Base-by-base conservation (phyloP, 306 rosid genomes). In the Malus domestica region DNA sequence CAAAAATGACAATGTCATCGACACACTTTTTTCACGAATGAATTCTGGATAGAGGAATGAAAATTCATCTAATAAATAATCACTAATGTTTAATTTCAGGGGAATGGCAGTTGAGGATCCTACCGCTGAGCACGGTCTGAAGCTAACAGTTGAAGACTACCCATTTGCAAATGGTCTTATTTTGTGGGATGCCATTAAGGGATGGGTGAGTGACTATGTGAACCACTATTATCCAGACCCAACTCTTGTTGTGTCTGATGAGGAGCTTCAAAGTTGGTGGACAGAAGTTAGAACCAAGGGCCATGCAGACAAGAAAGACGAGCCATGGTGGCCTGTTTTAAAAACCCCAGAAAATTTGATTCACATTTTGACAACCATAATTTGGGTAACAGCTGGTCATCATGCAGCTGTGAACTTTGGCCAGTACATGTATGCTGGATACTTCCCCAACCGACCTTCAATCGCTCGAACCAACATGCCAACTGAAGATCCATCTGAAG, bases 241-340 rank as follows among this genome's bases (percentile, higher is more conserved):
- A 44, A 65, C 11, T 49, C 44, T 58, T 27, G 64, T 80, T 1
- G 79, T 73, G 27, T 54, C 72, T 10, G 82, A 84, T 59, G 12
- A 58, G 18, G 87, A 84, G 75, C 82, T 84, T 61, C 87, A 84
- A 70, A 70, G 78, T 13, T 84, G 85, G 87, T 84, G 87, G 87
- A 77, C 82, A 35, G 85, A 84, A 71, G 80, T 84, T 44, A 66
- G 82, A 73, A 84, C 82, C 20, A 38, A 67, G 59, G 87, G 87
- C 27, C 86, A 27, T 83, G 87, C 52, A 32, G 84, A 84, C 80
- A 83, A 83, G 44, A 83, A 83, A 27, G 83, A 79, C 16, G 86
- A 83, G 42, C 78, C 86, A 27, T 83, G 87, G 85, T 84, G 87
- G 85, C 85, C 80, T n/a, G 75, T 55, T 25, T 59, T 84, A 45